A percentile compares a stretch with the other conserved stretches of the same genome.
phyloP scores from a whole-genome alignment of 169 alveolate species.

The Besnoitia besnoiti region DNA sequence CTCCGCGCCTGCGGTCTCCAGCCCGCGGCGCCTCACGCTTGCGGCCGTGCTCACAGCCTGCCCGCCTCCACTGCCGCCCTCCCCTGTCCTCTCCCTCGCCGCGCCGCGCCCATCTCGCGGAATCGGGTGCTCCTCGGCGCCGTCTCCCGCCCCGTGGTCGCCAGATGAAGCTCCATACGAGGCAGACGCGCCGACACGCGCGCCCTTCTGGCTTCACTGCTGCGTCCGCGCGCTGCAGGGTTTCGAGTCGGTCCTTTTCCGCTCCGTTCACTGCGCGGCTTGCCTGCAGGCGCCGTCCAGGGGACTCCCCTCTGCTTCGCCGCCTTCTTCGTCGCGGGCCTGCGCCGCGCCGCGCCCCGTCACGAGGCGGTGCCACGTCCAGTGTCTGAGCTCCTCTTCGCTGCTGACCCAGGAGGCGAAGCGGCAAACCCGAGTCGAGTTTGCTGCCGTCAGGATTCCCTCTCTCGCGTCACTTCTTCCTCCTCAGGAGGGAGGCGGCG shows the following conservation, averaged over 20 bases:
- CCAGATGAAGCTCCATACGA: no score
- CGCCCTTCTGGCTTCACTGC: constrained; percentile 36
- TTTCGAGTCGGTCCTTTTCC: background rate
- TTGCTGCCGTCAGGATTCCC: background rate
- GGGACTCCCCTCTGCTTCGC: background rate
- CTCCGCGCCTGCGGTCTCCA: background rate
- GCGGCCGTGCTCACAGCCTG: background rate
- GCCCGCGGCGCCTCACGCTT: background rate
- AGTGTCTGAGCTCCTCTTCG: background rate
- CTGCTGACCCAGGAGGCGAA: background rate
- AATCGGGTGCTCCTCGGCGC: no score
- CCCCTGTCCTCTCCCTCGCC: no score
- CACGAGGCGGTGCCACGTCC: background rate
- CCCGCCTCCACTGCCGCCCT: background rate
- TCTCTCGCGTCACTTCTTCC: background rate
- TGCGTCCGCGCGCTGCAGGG: constrained; percentile 30
- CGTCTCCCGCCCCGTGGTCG: no score
- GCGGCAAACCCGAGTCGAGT: background rate
- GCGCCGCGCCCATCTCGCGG: no score
- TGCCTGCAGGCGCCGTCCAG: background rate
- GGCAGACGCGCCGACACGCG: constrained; percentile 14
- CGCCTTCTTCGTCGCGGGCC: background rate
- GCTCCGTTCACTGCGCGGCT: background rate
- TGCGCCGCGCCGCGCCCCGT: background rate
- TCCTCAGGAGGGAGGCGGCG: background rate